phyloP scores from a whole-genome alignment of 139 green algal genomes.

The Micractinium sp. region DNA sequence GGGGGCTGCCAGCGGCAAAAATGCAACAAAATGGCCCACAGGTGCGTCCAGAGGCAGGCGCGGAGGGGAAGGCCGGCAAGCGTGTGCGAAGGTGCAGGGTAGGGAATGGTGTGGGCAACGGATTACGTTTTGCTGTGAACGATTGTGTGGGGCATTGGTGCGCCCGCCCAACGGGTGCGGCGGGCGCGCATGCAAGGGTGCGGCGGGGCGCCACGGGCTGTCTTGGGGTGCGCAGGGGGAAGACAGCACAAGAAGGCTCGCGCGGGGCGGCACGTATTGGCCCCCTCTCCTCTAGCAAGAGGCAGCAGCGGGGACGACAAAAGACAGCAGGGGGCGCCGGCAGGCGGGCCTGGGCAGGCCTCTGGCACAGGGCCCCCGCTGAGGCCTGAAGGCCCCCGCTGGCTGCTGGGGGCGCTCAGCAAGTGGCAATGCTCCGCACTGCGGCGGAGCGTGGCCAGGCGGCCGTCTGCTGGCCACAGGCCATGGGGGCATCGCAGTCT shows the following conservation, averaged over 20 bases:
- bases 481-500: constrained; percentile 27
- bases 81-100: background rate
- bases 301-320: background rate
- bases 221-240: background rate
- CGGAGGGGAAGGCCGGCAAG: background rate
- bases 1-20: background rate
- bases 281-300: no score
- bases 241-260: background rate
- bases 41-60: background rate
- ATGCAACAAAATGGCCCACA: background rate
- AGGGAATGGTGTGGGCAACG: background rate
- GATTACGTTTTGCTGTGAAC: background rate
- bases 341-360: background rate
- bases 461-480: background rate
- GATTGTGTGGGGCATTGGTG: background rate
- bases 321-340: background rate
- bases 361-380: background rate
- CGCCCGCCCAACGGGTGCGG: background rate
- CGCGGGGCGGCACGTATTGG: no score
- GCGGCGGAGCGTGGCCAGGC: background rate
- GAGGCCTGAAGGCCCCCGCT: no score
- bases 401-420: background rate
- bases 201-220: background rate
- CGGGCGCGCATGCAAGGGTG: background rate
- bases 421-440: background rate